Evolutionary conservation across 176 grass and related monocot genomes (phyloP).

Genomic region (Carex cristatella): DNA sequence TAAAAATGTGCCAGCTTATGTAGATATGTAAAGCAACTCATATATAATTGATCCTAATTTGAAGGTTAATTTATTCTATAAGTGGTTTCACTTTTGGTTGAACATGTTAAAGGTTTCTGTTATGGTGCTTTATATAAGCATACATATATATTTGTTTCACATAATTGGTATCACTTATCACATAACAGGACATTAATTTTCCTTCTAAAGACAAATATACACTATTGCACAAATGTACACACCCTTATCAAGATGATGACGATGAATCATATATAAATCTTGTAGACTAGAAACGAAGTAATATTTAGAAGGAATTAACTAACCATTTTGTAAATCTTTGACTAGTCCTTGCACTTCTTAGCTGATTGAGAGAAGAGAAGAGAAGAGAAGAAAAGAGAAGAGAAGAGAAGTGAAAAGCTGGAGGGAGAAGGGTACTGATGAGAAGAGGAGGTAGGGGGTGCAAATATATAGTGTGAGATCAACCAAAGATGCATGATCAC

Average conservation of each 20-base stretch:
- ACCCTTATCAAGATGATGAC: neutral
- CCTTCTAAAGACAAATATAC: neutral
- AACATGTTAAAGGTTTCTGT: neutral
- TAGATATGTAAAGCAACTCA: neutral
- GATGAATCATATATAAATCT: neutral
- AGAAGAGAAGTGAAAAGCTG: constrained; percentile 3
- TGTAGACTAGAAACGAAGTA: neutral
- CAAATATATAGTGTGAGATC: constrained; percentile 53
- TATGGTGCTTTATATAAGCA: neutral
- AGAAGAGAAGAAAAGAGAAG: constrained; percentile 7
- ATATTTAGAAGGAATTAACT: constrained; percentile 3
- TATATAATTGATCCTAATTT: neutral
- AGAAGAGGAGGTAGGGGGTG: constrained; percentile 19
- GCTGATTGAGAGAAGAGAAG: neutral
- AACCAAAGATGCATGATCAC: constrained; percentile 8
- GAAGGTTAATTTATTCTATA: neutral
- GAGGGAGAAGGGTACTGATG: constrained; percentile 4
- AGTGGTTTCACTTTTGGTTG: neutral
- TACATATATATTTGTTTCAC: neutral
- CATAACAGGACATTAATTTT: neutral
- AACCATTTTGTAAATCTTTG: constrained; percentile 39
- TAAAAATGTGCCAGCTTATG: neutral
- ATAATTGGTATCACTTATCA: neutral
- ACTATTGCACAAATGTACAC: neutral
- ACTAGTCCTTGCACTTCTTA: neutral